phyloP scores from a whole-genome alignment of 1,284 basidiomycete species.

The Melampsora americana region DNA sequence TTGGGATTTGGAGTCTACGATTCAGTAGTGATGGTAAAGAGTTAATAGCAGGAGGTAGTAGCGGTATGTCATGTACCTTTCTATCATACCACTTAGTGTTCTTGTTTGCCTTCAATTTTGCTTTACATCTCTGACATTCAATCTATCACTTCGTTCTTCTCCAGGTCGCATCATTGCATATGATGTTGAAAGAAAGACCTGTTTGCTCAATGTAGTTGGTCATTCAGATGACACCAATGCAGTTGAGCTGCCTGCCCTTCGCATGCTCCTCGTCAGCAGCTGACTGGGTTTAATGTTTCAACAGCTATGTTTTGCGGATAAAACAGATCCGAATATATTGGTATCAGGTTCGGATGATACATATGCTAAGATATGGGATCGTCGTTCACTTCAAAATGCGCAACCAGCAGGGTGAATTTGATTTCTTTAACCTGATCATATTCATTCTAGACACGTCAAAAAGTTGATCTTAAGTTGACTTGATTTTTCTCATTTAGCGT shows the following conservation, averaged over 20 bases:
- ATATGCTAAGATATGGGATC: constrained; percentile 94
- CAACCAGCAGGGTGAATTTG: constrained; percentile 90
- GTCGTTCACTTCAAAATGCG: constrained; percentile 75
- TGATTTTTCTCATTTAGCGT: constrained; percentile 1
- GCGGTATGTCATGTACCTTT: constrained; percentile 54
- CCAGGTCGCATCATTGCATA: constrained; percentile 64
- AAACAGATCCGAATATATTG: constrained; percentile 83
- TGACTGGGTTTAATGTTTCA: background rate
- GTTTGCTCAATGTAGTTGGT: constrained; percentile 76
- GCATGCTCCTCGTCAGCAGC: background rate
- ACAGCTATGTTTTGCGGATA: constrained; percentile 84
- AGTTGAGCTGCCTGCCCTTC: constrained; percentile 45
- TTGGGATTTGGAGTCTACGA: constrained; percentile 79
- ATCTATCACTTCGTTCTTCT: constrained; percentile 2
- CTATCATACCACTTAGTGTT: constrained; percentile 74
- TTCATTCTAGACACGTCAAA: constrained; percentile 70
- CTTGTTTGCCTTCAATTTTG: constrained; percentile 46
- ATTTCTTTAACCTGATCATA: constrained; percentile 63
- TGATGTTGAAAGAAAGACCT: constrained; percentile 74
- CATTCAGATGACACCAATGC: constrained; percentile 91
- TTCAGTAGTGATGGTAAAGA: constrained; percentile 96
- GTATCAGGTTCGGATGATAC: constrained; percentile 91
- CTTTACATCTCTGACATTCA: background rate
- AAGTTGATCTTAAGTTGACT: constrained; percentile 53
- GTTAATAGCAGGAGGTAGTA: constrained; percentile 62